Conservation (phyloP, 2,329 filamentous ascomycete genomes). For the Atkinsonella hypoxylon region DNA sequence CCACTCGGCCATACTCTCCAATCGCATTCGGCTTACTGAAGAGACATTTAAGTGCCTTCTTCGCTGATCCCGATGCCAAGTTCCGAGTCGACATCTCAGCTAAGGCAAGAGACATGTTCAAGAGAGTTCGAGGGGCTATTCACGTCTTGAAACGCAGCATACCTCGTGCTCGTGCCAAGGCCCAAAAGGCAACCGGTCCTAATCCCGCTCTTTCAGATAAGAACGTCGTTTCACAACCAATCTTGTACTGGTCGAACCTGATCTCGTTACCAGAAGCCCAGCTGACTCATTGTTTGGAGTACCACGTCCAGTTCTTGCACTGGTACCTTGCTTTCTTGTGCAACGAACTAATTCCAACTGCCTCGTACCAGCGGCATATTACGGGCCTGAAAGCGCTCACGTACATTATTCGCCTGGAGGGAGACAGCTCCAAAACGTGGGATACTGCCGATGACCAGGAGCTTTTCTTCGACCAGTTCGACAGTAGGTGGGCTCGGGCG, state of each 20-base stretch:
- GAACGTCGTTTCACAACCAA: conserved; percentile 14
- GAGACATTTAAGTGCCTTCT: conserved; percentile 55
- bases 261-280: conserved; percentile 26
- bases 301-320: conserved; percentile 52
- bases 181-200: conserved; percentile 19
- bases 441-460: conserved; percentile 26
- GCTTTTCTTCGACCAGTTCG: conserved; percentile 30
- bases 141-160: conserved; percentile 39
- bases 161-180: conserved; percentile 22
- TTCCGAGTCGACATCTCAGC: conserved; percentile 71
- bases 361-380: conserved; percentile 84
- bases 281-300: conserved; percentile 27
- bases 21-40: conserved; percentile 51
- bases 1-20: conserved; percentile 58
- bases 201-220: neutral
- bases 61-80: conserved; percentile 77
- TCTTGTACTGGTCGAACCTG: conserved; percentile 27
- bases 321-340: conserved; percentile 67
- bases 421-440: conserved; percentile 38
- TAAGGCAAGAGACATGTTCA: conserved; percentile 63
- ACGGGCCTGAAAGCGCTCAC: conserved; percentile 62
- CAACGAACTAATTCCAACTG: conserved; percentile 62
- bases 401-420: conserved; percentile 55
- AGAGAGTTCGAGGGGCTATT: conserved; percentile 58
- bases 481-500: conserved; percentile 43